Evolutionary conservation across 768 basidiomycete species (phyloP), one percentile per base, ranked within the genome.

Genomic region (Suillus variegatus): DNA sequence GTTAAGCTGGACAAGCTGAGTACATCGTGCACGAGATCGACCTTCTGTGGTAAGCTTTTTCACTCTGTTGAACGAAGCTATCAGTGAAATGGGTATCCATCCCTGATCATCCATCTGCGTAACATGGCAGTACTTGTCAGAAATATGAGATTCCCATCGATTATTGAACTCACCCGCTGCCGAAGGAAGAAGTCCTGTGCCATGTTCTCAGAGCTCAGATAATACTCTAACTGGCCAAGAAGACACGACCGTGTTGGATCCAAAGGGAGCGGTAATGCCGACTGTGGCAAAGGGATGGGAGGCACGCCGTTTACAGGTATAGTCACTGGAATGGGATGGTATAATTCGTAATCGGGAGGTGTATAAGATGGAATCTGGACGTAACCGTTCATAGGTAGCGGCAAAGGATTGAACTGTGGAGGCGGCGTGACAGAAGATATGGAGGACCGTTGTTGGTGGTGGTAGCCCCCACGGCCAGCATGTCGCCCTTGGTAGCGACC

Each of bases 51-150:
- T 93, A 63, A 96, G 76, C 57, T 82, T 82, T 70, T 82, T 85
- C 63, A 97, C 85, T 49, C 95, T 90, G 71, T 92, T 93, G 82
- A 97, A 98, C 13, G 93, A 92, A 1, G 93, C 91, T 64, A 98
- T 83, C 61, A 95, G 79, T 16, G 85, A 70, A 55, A 96, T 90
- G 13, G 90, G 85, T 60, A 98, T 88, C 93, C 93, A 98, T 12
- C 95, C 95, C 64, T 85, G 80, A 5, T 85, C 82, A 75, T 97
- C 94, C 95, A 98, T 96, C 95, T 97, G 70, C 25, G 68, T 56
- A 47, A 43, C 69, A 44, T 6, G 10, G 52, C 44, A 68, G 51
- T 38, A 68, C 22, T 20, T 14, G 44, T n/a, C 3, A n/a, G 35
- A 49, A 64, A 52, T n/a, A 32, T 44, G 35, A 55, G 35, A 57